Base-by-base conservation (phyloP, 768 basidiomycete species). In the Lenzites betulinus region DNA sequence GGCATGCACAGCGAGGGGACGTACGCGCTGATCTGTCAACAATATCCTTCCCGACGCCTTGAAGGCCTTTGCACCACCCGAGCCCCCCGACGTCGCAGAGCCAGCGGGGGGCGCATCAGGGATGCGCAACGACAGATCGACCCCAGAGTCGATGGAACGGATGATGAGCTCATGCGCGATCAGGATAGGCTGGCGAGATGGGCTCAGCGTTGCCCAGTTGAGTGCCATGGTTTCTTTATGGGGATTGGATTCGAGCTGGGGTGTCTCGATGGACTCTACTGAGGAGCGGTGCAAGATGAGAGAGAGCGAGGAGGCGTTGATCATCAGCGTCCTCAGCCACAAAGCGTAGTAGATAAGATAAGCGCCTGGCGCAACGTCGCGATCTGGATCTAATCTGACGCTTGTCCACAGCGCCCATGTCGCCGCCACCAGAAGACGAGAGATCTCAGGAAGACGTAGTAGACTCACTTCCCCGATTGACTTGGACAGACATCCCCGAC, bases 21-120 rank as follows among this genome's bases (percentile, higher is more conserved):
- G 65, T 69, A 92, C 91, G 62, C 91, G 79, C 73, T 88, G 83
- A 68, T 92, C 88, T 20, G 89, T 92, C 39, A 93, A 79, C 73
- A 77, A 81, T 22, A 87, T 64, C 55, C 75, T 79, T 12, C 92
- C 92, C 7, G 73, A 62, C 12, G 80, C 84, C 69, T 85, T 86
- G 57, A 87, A 68, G 67, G 78, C 88, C 76, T 78, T 85, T 44
- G 70, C 67, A 3, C 84, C 83, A 8, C 83, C 82, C 43, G 81
- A 82, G 16, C 81, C 83, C 2, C 83, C 85, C 3, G 84, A 75
- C 12, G 68, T 62, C 23, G 79, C 67, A n/a, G 75, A 60, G 15
- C 73, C 72, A 4, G 75, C 61, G 1, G 86, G 83, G 1, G 77
- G 78, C 15, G 73, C 69, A 58, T 84, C 79, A 7, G 90, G 90